These are phyloP conservation scores for Diaporthe nobilis DNA, from an alignment of 2,329 filamentous ascomycete genomes.

Conservation along the genomic window DNA sequence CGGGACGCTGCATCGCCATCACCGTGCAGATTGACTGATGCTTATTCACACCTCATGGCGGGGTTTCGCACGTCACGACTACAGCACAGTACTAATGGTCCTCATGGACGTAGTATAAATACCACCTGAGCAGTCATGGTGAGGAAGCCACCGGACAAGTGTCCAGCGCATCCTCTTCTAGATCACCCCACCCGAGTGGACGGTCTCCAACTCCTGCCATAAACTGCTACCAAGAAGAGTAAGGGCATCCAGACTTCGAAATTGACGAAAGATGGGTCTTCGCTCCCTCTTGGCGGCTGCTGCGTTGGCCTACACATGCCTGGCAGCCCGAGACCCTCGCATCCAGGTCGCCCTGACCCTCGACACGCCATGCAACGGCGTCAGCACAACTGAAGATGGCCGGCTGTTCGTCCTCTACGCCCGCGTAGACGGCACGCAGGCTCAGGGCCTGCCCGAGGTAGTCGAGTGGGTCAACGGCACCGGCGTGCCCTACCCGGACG, in stretches of 20 bases:
- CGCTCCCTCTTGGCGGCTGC: background rate
- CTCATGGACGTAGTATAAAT: background rate
- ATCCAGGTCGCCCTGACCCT: constrained; percentile 34
- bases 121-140: background rate
- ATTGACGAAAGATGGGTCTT: constrained; percentile 9
- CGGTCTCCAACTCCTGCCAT: background rate
- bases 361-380: constrained; percentile 39
- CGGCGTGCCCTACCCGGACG: constrained; percentile 32
- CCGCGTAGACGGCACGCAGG: constrained; percentile 40
- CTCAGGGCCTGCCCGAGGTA: constrained; percentile 35
- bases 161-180: background rate
- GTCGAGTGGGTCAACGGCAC: constrained; percentile 41
- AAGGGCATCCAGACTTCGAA: too few species aligned
- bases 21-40: constrained; percentile 12
- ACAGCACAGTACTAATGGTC: background rate
- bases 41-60: constrained; percentile 26
- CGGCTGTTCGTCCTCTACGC: constrained; percentile 40
- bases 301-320: background rate
- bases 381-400: constrained; percentile 34
- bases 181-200: too few species aligned
- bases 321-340: constrained; percentile 32
- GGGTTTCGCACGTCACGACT: constrained; percentile 19
- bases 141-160: background rate
- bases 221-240: background rate
- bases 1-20: constrained; percentile 1